Evolutionary conservation across 2,329 filamentous ascomycete genomes (phyloP).

Genomic region (Phaeosphaeria sp.): DNA sequence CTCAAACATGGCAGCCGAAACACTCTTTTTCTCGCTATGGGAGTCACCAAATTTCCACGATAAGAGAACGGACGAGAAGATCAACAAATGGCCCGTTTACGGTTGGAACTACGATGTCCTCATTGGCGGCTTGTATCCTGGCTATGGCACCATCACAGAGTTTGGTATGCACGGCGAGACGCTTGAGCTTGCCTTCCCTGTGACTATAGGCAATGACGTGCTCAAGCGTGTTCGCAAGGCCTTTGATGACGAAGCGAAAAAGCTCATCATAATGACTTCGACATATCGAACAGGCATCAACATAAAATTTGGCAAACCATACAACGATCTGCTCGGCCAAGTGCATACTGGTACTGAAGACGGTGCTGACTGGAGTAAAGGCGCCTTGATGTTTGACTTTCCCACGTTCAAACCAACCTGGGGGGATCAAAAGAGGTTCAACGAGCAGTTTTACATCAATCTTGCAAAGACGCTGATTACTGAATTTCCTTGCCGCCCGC

Average conservation of each 20-base stretch:
- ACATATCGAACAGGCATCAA: constrained; percentile 62
- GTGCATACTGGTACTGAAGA: constrained; percentile 57
- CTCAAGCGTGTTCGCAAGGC: constrained; percentile 57
- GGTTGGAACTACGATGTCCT: constrained; percentile 63
- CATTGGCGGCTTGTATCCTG: constrained; percentile 58
- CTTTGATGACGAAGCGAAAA: constrained; percentile 56
- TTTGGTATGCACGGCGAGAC: constrained; percentile 57
- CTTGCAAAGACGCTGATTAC: constrained; percentile 56
- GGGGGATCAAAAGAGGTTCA: constrained; percentile 57
- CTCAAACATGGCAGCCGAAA: constrained; percentile 59
- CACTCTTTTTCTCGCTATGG: constrained; percentile 59
- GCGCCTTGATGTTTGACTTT: constrained; percentile 63
- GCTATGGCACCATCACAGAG: constrained; percentile 60
- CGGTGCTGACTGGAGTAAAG: constrained; percentile 57
- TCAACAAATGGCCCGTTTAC: constrained; percentile 58
- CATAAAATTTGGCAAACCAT: constrained; percentile 60
- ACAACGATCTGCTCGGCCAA: constrained; percentile 59
- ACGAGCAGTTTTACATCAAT: constrained; percentile 58
- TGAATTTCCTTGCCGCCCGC: constrained; percentile 60
- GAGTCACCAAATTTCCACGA: constrained; percentile 61
- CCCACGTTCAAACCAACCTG: constrained; percentile 55
- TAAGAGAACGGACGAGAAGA: constrained; percentile 55
- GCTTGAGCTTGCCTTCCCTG: constrained; percentile 60
- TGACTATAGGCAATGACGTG: constrained; percentile 59
- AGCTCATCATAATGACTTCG: constrained; percentile 56